phyloP scores from a whole-genome alignment of 345 rosid species.

The Syzygium oleosum region DNA sequence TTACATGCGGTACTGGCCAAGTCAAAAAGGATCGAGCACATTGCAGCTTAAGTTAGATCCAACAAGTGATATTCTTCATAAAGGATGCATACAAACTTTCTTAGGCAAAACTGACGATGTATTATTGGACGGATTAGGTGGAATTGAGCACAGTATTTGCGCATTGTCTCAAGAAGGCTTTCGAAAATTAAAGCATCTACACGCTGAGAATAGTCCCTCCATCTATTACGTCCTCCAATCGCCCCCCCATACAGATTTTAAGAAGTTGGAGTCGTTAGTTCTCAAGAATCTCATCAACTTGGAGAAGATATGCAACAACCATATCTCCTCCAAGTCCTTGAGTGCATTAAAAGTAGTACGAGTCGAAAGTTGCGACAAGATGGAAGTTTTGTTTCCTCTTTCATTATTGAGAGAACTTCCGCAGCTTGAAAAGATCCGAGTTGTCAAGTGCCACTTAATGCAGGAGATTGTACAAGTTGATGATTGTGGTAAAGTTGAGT shows the following conservation, averaged over 20 bases:
- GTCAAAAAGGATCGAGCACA: too few species aligned
- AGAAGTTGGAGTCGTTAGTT: too few species aligned
- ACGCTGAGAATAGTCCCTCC: background rate
- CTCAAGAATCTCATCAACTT: too few species aligned
- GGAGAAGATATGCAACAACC: too few species aligned
- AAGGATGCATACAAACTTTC: background rate
- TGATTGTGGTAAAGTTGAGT: background rate
- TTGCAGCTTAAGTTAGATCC: background rate
- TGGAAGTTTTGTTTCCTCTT: background rate
- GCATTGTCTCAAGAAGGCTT: background rate
- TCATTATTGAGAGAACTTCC: background rate
- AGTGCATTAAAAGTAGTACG: background rate
- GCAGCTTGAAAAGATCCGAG: background rate
- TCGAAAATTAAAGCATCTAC: background rate
- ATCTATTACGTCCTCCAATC: background rate
- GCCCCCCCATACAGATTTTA: background rate
- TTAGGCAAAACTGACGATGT: too few species aligned
- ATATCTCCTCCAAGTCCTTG: background rate
- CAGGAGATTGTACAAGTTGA: background rate
- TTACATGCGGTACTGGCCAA: background rate
- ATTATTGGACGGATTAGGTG: background rate
- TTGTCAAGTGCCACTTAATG: background rate
- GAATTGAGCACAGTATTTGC: background rate
- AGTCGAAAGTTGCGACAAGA: background rate
- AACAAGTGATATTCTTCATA: fast-evolving